phyloP scores from a whole-genome alignment of 257 asterid genomes.

The Solanum piurae region DNA sequence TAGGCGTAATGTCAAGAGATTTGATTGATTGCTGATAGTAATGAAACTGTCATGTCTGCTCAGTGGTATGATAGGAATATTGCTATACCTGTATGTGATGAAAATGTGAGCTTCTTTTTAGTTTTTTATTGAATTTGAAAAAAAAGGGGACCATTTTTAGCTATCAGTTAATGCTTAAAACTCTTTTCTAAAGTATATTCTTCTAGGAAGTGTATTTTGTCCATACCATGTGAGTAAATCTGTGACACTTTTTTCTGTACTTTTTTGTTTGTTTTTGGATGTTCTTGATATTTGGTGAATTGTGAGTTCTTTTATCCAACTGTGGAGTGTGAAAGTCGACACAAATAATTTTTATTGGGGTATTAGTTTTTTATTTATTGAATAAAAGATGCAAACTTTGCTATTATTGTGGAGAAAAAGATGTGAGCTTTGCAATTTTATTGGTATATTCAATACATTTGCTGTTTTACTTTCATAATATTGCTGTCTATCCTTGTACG shows the following conservation, averaged over 20 bases:
- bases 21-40: conserved; percentile 85
- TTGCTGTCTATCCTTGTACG: background rate
- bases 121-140: background rate
- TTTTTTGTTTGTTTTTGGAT: background rate
- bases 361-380: background rate
- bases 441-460: background rate
- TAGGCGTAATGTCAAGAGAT: conserved; percentile 28
- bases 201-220: background rate
- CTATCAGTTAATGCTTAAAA: background rate
- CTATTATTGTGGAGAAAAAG: background rate
- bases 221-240: background rate
- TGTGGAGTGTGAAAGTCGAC: background rate
- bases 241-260: background rate
- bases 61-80: conserved; percentile 96
- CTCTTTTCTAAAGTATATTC: background rate
- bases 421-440: background rate
- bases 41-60: conserved; percentile 93
- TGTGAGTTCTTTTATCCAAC: background rate
- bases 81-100: conserved; percentile 89
- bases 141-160: background rate
- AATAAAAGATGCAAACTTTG: background rate
- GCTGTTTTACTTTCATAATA: background rate
- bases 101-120: conserved; percentile 40
- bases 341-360: background rate
- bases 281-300: background rate